Evolutionary conservation across 345 rosid species (phyloP), one percentile per base, ranked within the genome.

Genomic region (Ceriops zippeliana): DNA sequence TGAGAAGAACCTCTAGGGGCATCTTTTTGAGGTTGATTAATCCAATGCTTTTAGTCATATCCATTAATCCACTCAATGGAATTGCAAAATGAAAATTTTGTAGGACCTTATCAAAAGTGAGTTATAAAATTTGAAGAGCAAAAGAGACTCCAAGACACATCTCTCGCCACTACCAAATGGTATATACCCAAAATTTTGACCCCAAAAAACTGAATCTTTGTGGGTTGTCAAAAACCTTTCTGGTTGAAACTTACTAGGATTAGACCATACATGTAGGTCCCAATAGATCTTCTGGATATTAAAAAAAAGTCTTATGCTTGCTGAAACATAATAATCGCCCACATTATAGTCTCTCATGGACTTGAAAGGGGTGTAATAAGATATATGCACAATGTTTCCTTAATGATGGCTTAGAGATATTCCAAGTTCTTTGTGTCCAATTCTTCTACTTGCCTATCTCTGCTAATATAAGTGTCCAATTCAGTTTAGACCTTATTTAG

Each of bases 381-480:
- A 74, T 86, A 83, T 19, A 89, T 57, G 11, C 90, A 73, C 37
- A 87, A 68, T 7, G 88, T 80, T 73, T 89, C 92, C 75, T 86
- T 89, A 72, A 84, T 34, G 26, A 86, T 76, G 6, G 92, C 89
- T 65, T 85, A 86, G 52, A 90, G 76, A 68, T 86, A 86, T 6
- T 68, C 70, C 2, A 87, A 73, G 31, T 76, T 77, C 59, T 80
- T 72, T 2, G 85, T 58, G 82, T 86, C 90, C 1, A 86, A 81
- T 32, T 83, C 91, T 2, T 79, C 75, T 0, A 90, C 86, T 62
- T 65, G 82, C 57, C 91, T 65, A 4, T 82, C 78, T 60, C 3
- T 46, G 1, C 93, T 88, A 1, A 87, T 77, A 7, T 74, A 82
- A 37, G 59, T 27, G 71, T 87, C 87, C 6, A 90, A 35, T 68